phyloP scores from a whole-genome alignment of 2,329 filamentous ascomycete genomes.

The Fusarium neocosmosporiellum region DNA sequence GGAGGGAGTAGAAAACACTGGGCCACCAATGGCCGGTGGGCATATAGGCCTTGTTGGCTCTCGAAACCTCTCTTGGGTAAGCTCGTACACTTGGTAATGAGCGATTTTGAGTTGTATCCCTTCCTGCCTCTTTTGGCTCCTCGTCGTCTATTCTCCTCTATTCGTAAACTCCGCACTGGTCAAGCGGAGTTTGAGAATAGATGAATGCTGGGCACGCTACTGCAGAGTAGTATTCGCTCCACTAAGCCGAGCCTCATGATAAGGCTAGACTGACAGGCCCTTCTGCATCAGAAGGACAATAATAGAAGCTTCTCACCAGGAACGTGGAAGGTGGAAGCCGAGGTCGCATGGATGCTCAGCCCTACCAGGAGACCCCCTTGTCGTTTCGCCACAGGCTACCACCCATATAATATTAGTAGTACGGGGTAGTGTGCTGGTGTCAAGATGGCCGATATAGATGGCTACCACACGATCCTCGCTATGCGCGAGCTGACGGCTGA shows the following conservation, averaged over 20 bases:
- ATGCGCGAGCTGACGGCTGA: neutral
- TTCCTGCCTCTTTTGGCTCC: neutral
- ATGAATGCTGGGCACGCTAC: neutral
- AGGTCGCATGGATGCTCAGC: neutral
- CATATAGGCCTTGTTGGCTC: slow-evolving; percentile 1
- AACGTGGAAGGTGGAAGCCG: neutral
- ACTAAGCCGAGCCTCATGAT: neutral
- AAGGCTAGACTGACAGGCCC: neutral
- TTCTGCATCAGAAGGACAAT: neutral
- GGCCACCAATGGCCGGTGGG: slow-evolving; percentile 20
- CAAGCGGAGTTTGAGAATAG: neutral
- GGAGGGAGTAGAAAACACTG: slow-evolving; percentile 21
- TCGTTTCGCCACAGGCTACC: neutral
- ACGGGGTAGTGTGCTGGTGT: neutral
- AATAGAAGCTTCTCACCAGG: neutral
- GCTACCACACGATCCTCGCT: neutral
- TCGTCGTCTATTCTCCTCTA: slow-evolving; percentile 7
- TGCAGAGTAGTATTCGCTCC: neutral
- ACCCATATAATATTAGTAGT: neutral
- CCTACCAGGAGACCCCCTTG: neutral
- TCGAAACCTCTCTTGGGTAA: neutral
- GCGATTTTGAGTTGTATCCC: slow-evolving; percentile 3
- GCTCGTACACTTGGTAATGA: neutral
- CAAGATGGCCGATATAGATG: neutral
- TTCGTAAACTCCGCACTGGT: neutral